Evolutionary conservation across 1,284 basidiomycete species (phyloP).

Genomic region (Cryptococcus sp.): DNA sequence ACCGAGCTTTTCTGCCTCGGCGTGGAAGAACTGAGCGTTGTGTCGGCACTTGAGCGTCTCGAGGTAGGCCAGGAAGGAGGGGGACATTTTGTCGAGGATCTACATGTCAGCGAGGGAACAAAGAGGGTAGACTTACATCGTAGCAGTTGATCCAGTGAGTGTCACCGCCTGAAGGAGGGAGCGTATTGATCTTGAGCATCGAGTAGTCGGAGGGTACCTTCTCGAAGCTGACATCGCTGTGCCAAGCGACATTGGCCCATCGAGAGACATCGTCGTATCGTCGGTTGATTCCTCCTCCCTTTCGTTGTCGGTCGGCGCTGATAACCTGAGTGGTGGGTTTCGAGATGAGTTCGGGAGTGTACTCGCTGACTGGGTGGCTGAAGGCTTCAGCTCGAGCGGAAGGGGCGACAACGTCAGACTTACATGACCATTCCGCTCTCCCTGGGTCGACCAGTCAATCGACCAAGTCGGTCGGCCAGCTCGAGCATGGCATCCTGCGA

Average conservation of each 20-base stretch:
- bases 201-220: conserved; percentile 61
- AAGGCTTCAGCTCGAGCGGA: not conserved
- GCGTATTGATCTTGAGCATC: conserved; percentile 57
- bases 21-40: conserved; percentile 55
- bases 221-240: conserved; percentile 63
- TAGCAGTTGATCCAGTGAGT: conserved; percentile 53
- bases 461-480: conserved; percentile 55
- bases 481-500: too few species aligned
- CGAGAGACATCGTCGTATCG: conserved; percentile 33
- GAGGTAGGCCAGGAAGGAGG: conserved; percentile 55
- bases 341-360: conserved; percentile 13
- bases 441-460: conserved; percentile 56
- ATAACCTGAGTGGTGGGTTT: conserved; percentile 18
- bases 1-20: conserved; percentile 40
- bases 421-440: conserved; percentile 15
- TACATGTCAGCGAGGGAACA: not conserved
- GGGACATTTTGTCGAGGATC: conserved; percentile 54
- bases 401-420: not conserved
- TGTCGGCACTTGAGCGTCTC: conserved; percentile 59
- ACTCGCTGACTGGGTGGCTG: conserved; percentile 25
- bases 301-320: conserved; percentile 17
- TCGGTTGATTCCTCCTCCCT: conserved; percentile 11
- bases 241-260: conserved; percentile 27
- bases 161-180: conserved; percentile 51
- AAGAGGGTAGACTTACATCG: conserved; percentile 60